A percentile compares a stretch with the other conserved stretches of the same genome.
Evolutionary conservation across 208 protist species (phyloP).

Genomic region (Leishmania major): DNA sequence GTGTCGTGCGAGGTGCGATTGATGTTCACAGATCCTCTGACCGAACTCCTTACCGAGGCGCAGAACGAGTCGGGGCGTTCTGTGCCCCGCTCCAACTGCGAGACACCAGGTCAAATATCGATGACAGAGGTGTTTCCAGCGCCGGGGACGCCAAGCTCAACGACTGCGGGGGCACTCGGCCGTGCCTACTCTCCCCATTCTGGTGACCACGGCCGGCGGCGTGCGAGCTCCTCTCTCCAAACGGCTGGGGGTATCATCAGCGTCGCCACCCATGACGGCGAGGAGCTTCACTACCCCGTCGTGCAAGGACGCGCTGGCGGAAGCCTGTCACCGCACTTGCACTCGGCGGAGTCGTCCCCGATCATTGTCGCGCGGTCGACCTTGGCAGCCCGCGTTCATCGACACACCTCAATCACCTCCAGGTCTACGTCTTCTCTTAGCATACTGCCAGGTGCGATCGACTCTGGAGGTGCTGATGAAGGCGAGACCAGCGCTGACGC

Average conservation of each 20-base stretch:
- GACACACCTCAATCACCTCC: conserved; percentile 8
- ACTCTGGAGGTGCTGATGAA: not conserved
- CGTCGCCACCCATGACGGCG: conserved; percentile 20
- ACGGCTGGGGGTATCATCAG: conserved; percentile 9
- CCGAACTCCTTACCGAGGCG: conserved; percentile 4
- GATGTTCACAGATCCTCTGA: not conserved
- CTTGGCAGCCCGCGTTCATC: conserved; percentile 13
- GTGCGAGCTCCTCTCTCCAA: not conserved
- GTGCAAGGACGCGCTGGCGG: conserved; percentile 33
- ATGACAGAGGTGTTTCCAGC: conserved; percentile 25
- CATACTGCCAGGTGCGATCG: not conserved
- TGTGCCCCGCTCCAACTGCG: not conserved
- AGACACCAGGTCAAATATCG: conserved; percentile 4
- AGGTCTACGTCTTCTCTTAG: not conserved
- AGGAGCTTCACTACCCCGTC: conserved; percentile 25
- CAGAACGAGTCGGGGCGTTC: not conserved
- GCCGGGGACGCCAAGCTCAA: not conserved
- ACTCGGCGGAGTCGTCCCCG: not conserved
- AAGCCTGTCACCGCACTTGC: conserved; percentile 8
- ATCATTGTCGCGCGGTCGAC: not conserved
- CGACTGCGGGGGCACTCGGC: not conserved
- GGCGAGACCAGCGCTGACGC: conserved; percentile 9
- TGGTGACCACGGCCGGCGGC: not conserved
- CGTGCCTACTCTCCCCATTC: not conserved
- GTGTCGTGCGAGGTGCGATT: not conserved